A percentile compares a stretch with the other conserved stretches of the same genome.
Conservation (phyloP, 2,329 filamentous ascomycete genomes). For the Bipolaris bicolor region DNA sequence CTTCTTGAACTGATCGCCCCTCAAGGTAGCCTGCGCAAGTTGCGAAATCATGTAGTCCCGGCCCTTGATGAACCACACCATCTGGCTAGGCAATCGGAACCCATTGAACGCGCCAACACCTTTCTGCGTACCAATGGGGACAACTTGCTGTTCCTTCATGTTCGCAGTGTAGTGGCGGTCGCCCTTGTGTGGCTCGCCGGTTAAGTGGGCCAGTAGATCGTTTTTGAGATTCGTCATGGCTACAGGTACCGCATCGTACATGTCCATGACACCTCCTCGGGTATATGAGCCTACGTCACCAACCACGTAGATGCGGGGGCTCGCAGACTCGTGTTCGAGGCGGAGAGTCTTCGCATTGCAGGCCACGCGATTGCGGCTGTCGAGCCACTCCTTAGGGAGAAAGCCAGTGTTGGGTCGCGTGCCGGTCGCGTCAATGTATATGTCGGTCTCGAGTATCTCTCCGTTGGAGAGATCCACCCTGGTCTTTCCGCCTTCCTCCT, state of each 20-base stretch:
- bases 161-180: conserved; percentile 44
- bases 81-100: conserved; percentile 46
- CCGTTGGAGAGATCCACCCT: conserved; percentile 54
- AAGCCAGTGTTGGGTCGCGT: conserved; percentile 60
- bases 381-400: conserved; percentile 58
- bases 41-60: conserved; percentile 49
- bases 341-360: conserved; percentile 57
- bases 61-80: conserved; percentile 54
- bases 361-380: conserved; percentile 56
- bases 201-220: conserved; percentile 51
- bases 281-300: conserved; percentile 58
- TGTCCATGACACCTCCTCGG: conserved; percentile 53
- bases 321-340: conserved; percentile 52
- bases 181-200: conserved; percentile 31
- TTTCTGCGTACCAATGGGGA: conserved; percentile 46
- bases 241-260: conserved; percentile 51
- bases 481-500: conserved; percentile 51
- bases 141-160: conserved; percentile 44
- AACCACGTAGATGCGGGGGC: conserved; percentile 55
- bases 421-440: conserved; percentile 62
- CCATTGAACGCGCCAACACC: conserved; percentile 49
- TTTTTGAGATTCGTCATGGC: conserved; percentile 55
- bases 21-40: conserved; percentile 34
- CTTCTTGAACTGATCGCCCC: conserved; percentile 44
- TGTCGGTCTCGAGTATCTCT: conserved; percentile 56